Base-by-base conservation (phyloP, 495 filamentous ascomycete genomes). In the Jackrogersella minutella region DNA sequence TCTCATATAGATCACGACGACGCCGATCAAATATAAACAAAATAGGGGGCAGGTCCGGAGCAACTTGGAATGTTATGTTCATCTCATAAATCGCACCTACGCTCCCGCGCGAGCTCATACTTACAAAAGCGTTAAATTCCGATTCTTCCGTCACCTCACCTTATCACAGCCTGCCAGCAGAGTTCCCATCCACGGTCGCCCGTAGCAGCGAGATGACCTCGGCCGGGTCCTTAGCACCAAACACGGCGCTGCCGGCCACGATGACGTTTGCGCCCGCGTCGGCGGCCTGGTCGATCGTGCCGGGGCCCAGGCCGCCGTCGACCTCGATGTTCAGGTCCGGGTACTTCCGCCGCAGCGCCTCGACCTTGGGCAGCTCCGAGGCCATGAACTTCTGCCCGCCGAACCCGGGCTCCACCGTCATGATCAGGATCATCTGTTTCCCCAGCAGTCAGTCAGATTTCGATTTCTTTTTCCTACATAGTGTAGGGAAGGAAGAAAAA, bases 371-470 rank as follows among this genome's bases (percentile, higher is more conserved):
- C 68, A 99, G 84, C 76, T 96, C 91, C 3, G 89, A 91, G 4
- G 92, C 89, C 90, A 97, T 97, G 86, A 99, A 99, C 75, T 96
- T 97, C 77, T 99, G 96, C 10, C 95, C 95, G 62, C 95, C 96
- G 77, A 98, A 99, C 53, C 95, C 95, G 16, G 95, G 95, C 77
- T 99, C 88, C 16, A 99, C 95, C 7, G 95, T 99, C 95, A 99
- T 99, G 36, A 99, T 88, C 8, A 99, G 88, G 22, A 96, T 92
- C 96, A 99, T 98, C 95, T 99, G 43, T 26, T n/a, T n/a, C 10
- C 10, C 13, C 3, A 28, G 30, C 17, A 14, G 40, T 56, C 22
- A 33, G 46, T 47, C 10, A 22, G 1, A n/a, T n/a, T 5, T 13
- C 21, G 19, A 26, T n/a, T 6, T 14, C 13, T 26, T 26, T 1